Base-by-base conservation (phyloP, 1,284 basidiomycete genomes). In the Taiwanofungus camphoratus region DNA sequence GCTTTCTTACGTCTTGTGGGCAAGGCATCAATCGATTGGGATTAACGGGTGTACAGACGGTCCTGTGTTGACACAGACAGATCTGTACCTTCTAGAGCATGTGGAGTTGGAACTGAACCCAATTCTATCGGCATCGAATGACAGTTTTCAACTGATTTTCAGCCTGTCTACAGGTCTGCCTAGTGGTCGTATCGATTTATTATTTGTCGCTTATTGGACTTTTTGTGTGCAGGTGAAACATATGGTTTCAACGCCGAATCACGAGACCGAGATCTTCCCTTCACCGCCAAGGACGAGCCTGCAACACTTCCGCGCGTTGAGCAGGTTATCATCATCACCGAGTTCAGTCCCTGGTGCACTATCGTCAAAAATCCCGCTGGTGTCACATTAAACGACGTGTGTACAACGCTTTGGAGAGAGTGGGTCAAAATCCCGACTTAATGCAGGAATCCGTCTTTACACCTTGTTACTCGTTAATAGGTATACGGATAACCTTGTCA, bases 251-350 rank as follows among this genome's bases (percentile, higher is more conserved):
- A 80, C 51, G 66, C 64, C 3, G 73, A 74, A 33, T 67, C 72
- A 15, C 66, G 73, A 32, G 78, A 82, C 52, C 72, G 75, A 7
- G 81, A 85, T 48, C 63, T 80, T 12, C 70, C 74, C 2, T 83
- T 88, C 55, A 70, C 69, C 0, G 69, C 71, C 30, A 84, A 82
- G 56, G 80, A 86, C 53, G 79, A 89, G 58, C 84, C 86, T 1
- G 87, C 87, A 18, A 88, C 86, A 2, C 66, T 88, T 20, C 87
- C 87, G 1, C 78, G 87, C 34, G 80, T 88, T n/a, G 66, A 69
- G 19, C 77, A 85, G 52, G 64, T 90, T 46, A 76, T 84, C 50
- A 70, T 90, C 50, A 81, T 90, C 58, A 79, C 79, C n/a, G 73
- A 79, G 36, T 63, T 71, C 31, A 80, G 76, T 36, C 87, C 87